Conservation (phyloP, 495 filamentous ascomycete species). For the Lasiosphaeris hirsuta region DNA sequence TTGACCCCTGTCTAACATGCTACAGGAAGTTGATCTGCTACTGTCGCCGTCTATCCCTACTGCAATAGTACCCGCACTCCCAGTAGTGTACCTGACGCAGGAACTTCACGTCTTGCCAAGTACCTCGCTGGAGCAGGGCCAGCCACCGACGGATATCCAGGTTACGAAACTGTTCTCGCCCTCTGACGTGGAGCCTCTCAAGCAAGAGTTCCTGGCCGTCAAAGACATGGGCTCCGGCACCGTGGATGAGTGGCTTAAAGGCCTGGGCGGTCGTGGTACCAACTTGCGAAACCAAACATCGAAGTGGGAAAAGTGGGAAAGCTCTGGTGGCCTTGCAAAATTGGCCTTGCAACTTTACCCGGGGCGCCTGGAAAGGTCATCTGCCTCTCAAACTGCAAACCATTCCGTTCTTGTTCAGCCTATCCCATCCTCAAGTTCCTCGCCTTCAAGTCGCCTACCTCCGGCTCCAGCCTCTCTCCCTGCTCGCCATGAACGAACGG, state of each 20-base stretch:
- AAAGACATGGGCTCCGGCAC: constrained; percentile 57
- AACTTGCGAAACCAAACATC: constrained; percentile 52
- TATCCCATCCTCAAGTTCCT: background rate
- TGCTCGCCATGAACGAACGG: constrained; percentile 36
- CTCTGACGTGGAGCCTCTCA: constrained; percentile 52
- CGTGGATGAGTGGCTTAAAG: constrained; percentile 72
- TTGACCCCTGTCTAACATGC: constrained; percentile 17
- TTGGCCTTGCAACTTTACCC: constrained; percentile 35
- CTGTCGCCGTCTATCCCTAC: constrained; percentile 56
- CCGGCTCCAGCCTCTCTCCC: constrained; percentile 5
- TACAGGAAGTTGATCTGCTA: constrained; percentile 63
- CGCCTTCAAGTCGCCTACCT: background rate
- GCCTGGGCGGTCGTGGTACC: constrained; percentile 58
- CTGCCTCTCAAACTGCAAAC: background rate
- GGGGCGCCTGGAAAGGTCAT: constrained; percentile 8
- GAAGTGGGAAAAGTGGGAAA: constrained; percentile 71
- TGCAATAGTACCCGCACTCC: constrained; percentile 56
- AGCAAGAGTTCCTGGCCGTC: constrained; percentile 54
- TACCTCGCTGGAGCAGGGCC: constrained; percentile 45
- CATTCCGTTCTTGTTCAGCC: background rate
- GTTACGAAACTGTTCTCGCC: constrained; percentile 62
- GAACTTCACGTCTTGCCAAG: constrained; percentile 54
- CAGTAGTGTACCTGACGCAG: constrained; percentile 60
- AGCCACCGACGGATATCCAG: constrained; percentile 43
- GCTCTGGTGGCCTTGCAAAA: constrained; percentile 40